Evolutionary conservation across 2,329 filamentous ascomycete species (phyloP).

Genomic region (Aspergillus terreus): DNA sequence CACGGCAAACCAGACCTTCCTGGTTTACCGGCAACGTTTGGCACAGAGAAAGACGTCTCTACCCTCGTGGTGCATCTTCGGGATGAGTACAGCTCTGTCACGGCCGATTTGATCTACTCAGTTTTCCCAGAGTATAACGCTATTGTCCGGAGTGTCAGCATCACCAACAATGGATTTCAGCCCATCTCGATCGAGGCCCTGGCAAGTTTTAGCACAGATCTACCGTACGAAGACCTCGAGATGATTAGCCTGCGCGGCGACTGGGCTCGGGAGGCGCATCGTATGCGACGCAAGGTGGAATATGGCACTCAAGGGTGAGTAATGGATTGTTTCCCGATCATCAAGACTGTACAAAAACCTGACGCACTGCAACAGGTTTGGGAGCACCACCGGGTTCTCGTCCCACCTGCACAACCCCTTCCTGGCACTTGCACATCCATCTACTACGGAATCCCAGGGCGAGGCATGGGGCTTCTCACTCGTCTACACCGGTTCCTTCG

Average conservation of each 20-base stretch:
- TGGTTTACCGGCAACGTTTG: slow-evolving; percentile 59
- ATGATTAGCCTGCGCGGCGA: slow-evolving; percentile 62
- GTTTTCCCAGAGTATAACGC: slow-evolving; percentile 61
- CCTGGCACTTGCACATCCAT: slow-evolving; percentile 53
- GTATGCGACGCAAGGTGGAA: slow-evolving; percentile 53
- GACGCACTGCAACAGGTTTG: slow-evolving; percentile 46
- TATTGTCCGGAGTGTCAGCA: slow-evolving; percentile 57
- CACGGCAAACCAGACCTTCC: slow-evolving; percentile 55
- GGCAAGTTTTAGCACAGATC: slow-evolving; percentile 59
- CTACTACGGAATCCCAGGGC: slow-evolving; percentile 58
- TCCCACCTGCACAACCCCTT: slow-evolving; percentile 65
- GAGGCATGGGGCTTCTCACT: slow-evolving; percentile 64
- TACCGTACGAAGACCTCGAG: slow-evolving; percentile 58
- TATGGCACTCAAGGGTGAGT: slow-evolving; percentile 53
- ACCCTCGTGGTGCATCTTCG: slow-evolving; percentile 57
- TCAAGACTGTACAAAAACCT: slow-evolving; percentile 3
- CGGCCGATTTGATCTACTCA: slow-evolving; percentile 59
- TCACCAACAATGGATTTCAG: slow-evolving; percentile 56
- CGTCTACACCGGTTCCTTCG: slow-evolving; percentile 62
- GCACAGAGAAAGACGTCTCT: slow-evolving; percentile 52
- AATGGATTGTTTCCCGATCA: no score
- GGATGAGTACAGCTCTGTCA: slow-evolving; percentile 57
- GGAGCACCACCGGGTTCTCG: slow-evolving; percentile 59
- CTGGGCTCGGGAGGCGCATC: slow-evolving; percentile 58
- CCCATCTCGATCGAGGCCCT: slow-evolving; percentile 55